These are phyloP conservation scores for Henckelia pumila DNA, from an alignment of 257 asterid species.

Conservation along the genomic window DNA sequence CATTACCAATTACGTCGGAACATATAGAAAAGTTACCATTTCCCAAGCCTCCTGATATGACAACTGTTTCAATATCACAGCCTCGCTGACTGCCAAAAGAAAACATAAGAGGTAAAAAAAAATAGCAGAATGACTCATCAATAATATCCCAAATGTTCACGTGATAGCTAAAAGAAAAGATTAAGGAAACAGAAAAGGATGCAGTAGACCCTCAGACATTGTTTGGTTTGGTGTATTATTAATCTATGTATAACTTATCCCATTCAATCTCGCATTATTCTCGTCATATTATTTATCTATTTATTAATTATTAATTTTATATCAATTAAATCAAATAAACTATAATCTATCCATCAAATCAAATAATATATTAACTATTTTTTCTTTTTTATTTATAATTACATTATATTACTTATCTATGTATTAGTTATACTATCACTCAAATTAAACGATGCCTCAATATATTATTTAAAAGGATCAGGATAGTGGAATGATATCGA, in stretches of 20 bases:
- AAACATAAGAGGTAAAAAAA: not conserved
- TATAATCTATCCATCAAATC: no score
- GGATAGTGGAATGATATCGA: slow-evolving; percentile 2
- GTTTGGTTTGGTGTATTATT: no score
- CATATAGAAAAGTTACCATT: slow-evolving; percentile 57
- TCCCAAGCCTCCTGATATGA: slow-evolving; percentile 99
- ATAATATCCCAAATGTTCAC: not conserved
- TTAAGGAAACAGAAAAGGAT: not conserved
- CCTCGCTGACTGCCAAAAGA: slow-evolving; percentile 79
- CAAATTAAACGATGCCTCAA: no score
- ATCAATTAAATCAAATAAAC: no score
- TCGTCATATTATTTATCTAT: no score
- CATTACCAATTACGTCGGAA: slow-evolving; percentile 20
- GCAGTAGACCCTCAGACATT: not conserved
- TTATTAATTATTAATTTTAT: no score
- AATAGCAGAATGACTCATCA: not conserved
- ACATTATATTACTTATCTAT: no score
- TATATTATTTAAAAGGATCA: not conserved
- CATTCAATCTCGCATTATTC: no score
- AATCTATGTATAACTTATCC: no score
- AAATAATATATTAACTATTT: no score
- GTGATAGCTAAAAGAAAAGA: not conserved
- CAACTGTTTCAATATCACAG: slow-evolving; percentile 80
- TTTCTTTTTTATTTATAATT: no score
- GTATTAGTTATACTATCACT: no score